Conservation (phyloP, 192 early-diverging fungal species). For the Umbelopsis sp. region DNA sequence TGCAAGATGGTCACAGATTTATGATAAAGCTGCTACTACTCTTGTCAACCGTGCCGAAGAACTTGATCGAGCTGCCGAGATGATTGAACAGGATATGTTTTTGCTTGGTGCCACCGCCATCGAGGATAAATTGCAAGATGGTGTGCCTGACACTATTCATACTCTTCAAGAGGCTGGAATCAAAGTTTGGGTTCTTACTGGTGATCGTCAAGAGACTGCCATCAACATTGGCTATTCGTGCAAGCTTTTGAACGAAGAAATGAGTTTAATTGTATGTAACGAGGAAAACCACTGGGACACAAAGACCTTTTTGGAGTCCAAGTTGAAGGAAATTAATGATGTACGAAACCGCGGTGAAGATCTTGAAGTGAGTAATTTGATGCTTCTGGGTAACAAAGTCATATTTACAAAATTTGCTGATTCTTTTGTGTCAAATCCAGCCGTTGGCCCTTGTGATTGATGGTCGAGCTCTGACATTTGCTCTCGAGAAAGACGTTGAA, state of each 20-base stretch:
- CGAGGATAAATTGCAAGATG: slow-evolving; percentile 95
- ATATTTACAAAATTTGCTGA: neutral
- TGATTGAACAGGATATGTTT: slow-evolving; percentile 87
- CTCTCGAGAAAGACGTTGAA: slow-evolving; percentile 78
- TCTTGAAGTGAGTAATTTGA: slow-evolving; percentile 6
- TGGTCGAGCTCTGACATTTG: slow-evolving; percentile 87
- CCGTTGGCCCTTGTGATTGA: slow-evolving; percentile 89
- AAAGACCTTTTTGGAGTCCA: slow-evolving; percentile 80
- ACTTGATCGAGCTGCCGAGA: slow-evolving; percentile 83
- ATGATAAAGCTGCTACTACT: slow-evolving; percentile 82
- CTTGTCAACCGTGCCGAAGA: slow-evolving; percentile 79
- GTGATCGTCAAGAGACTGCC: slow-evolving; percentile 95
- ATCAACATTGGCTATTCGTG: slow-evolving; percentile 97
- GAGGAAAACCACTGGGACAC: slow-evolving; percentile 84
- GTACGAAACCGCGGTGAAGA: slow-evolving; percentile 26
- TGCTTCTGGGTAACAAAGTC: neutral
- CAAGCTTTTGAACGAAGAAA: slow-evolving; percentile 89
- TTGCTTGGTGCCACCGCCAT: slow-evolving; percentile 94
- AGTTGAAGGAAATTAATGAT: slow-evolving; percentile 64
- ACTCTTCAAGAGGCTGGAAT: slow-evolving; percentile 89
- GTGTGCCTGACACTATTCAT: slow-evolving; percentile 94
- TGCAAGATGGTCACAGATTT: slow-evolving; percentile 70
- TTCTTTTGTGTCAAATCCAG: slow-evolving; percentile 21
- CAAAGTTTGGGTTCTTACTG: slow-evolving; percentile 96
- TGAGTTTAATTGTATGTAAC: slow-evolving; percentile 89